A percentile compares a stretch with the other conserved stretches of the same genome.
Evolutionary conservation across 148 eudicot species (phyloP).

Genomic region (Camellia granthamiana): DNA sequence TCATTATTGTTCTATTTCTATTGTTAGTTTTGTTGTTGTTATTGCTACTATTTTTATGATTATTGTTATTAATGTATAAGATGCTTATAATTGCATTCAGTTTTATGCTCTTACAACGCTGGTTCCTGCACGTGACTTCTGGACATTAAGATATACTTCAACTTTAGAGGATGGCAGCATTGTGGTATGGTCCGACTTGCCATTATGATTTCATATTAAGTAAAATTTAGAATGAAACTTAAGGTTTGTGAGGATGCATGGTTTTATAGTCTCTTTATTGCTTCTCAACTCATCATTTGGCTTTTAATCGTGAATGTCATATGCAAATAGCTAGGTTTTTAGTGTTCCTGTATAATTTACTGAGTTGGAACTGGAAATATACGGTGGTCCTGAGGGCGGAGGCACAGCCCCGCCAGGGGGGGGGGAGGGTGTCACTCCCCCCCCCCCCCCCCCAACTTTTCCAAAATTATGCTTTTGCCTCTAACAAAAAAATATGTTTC

Average conservation of each 20-base stretch:
- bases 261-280: neutral
- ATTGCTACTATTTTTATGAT: neutral
- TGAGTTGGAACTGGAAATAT: neutral
- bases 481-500: too few species aligned
- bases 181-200: neutral
- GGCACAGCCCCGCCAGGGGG: too few species aligned
- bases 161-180: slow-evolving; percentile 11
- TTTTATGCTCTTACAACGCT: slow-evolving; percentile 10
- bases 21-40: neutral
- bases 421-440: too few species aligned
- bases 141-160: slow-evolving; percentile 14
- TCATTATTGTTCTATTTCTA: neutral
- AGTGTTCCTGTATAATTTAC: neutral
- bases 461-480: too few species aligned
- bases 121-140: slow-evolving; percentile 7
- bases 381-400: neutral
- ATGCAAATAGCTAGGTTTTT: neutral
- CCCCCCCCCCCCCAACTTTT: too few species aligned
- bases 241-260: neutral
- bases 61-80: neutral
- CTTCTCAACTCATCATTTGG: neutral
- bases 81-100: neutral
- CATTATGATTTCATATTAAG: neutral
- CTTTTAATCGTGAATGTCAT: neutral
- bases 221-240: neutral